Evolutionary conservation across 1,284 basidiomycete species (phyloP).

Genomic region (Abortiporus biennis): DNA sequence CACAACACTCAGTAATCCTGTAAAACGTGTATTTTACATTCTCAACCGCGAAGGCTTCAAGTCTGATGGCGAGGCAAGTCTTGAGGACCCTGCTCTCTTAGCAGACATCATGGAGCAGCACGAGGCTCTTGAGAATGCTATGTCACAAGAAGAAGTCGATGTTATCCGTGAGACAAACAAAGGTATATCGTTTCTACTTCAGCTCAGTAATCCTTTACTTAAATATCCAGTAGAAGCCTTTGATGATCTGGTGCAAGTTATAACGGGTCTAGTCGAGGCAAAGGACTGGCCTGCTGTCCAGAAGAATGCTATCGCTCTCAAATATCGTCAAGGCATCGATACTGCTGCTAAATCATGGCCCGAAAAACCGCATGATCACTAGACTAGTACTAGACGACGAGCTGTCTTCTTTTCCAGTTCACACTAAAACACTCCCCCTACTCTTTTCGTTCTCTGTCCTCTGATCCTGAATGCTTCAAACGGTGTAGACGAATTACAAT

Average conservation of each 20-base stretch:
- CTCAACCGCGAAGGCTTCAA: conserved; percentile 58
- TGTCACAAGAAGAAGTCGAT: conserved; percentile 43
- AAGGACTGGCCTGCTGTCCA: conserved; percentile 56
- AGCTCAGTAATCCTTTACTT: conserved; percentile 7
- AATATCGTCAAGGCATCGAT: conserved; percentile 74
- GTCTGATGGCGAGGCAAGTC: conserved; percentile 63
- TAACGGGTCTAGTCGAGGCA: conserved; percentile 47
- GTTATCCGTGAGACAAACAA: conserved; percentile 51
- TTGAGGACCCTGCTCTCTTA: conserved; percentile 71
- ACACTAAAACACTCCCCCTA: too few species aligned
- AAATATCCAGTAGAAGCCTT: conserved; percentile 45
- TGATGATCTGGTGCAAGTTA: conserved; percentile 33
- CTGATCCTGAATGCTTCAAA: too few species aligned
- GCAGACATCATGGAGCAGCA: conserved; percentile 78
- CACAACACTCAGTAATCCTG: conserved; percentile 57
- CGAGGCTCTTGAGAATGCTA: conserved; percentile 72
- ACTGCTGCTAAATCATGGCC: conserved; percentile 57
- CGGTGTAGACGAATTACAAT: too few species aligned
- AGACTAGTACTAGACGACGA: conserved; percentile 1
- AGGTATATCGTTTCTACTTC: conserved; percentile 31
- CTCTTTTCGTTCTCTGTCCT: too few species aligned
- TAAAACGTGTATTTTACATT: conserved; percentile 67
- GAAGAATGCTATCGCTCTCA: conserved; percentile 60
- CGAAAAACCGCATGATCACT: conserved; percentile 17
- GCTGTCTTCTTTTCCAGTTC: too few species aligned